Conservation (phyloP, 1,284 basidiomycete species). For the Boletus mariae region DNA sequence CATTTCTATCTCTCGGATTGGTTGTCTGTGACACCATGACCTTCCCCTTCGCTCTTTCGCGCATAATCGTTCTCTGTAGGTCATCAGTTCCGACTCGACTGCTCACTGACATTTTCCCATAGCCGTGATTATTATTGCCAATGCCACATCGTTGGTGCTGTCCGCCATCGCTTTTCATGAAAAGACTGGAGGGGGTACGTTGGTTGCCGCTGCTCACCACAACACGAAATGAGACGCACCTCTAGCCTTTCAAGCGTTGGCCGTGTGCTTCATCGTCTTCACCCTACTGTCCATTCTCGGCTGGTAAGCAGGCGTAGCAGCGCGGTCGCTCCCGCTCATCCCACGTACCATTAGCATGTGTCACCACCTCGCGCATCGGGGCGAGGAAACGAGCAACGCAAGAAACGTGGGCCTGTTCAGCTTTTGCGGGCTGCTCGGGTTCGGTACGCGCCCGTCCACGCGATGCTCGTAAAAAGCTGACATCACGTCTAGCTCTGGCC, state of each 20-base stretch:
- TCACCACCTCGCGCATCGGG: slow-evolving; percentile 10
- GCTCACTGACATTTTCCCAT: slow-evolving; percentile 1
- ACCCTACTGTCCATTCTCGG: slow-evolving; percentile 13
- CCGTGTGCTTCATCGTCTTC: slow-evolving; percentile 11
- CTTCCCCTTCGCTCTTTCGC: slow-evolving; percentile 23
- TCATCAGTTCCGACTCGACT: neutral
- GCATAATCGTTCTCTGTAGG: slow-evolving; percentile 22
- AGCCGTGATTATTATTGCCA: slow-evolving; percentile 20
- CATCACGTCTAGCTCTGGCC: slow-evolving; percentile 13
- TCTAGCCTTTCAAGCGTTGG: slow-evolving; percentile 26
- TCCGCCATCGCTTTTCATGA: slow-evolving; percentile 17
- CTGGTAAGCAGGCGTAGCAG: slow-evolving; percentile 17
- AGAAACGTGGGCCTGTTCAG: slow-evolving; percentile 24
- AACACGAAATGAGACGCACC: neutral
- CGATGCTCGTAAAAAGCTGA: slow-evolving; percentile 4
- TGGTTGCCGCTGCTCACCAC: neutral
- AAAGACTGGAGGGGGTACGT: slow-evolving; percentile 24
- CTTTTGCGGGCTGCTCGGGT: slow-evolving; percentile 15
- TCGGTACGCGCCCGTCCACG: slow-evolving; percentile 13
- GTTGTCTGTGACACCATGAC: slow-evolving; percentile 30
- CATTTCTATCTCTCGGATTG: slow-evolving; percentile 2
- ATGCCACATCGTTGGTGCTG: slow-evolving; percentile 15
- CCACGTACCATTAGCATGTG: slow-evolving; percentile 10
- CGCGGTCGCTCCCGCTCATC: neutral
- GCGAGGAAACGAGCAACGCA: slow-evolving; percentile 22